Evolutionary conservation across 202 grass and related monocot genomes (phyloP).

Genomic region (Thinopyrum obtusiflorum): DNA sequence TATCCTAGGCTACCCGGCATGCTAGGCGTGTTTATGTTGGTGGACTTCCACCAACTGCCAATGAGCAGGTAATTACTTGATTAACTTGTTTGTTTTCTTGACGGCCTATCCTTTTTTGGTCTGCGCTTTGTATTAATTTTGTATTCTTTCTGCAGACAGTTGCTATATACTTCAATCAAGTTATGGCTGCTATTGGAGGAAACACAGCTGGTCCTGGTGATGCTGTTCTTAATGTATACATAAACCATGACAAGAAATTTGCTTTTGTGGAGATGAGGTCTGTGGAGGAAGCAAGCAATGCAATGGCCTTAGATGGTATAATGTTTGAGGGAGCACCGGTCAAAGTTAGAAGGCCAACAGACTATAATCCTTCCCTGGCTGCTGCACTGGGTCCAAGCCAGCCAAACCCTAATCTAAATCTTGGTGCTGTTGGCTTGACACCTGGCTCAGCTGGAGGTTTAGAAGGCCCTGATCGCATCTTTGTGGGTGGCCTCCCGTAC

Average conservation of each 20-base stretch:
- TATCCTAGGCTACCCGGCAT: constrained; percentile 72
- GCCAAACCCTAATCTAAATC: constrained; percentile 92
- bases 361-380: constrained; percentile 95
- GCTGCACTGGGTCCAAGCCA: constrained; percentile 90
- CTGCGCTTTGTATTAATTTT: background rate
- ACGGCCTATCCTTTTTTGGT: background rate
- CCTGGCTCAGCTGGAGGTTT: constrained; percentile 89
- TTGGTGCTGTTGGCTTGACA: constrained; percentile 85
- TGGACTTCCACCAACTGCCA: constrained; percentile 83
- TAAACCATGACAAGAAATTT: constrained; percentile 99
- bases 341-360: constrained; percentile 87
- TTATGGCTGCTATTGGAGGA: constrained; percentile 92
- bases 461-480: constrained; percentile 94
- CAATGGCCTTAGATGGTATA: constrained; percentile 97
- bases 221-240: constrained; percentile 98
- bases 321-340: constrained; percentile 95
- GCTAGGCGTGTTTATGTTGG: constrained; percentile 96
- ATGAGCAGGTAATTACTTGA: constrained; percentile 61
- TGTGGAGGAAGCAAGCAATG: constrained; percentile 98
- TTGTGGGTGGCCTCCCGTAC: constrained; percentile 92
- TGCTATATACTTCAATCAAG: constrained; percentile 93
- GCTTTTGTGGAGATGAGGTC: constrained; percentile 99
- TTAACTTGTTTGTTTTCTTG: constrained; percentile 3
- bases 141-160: constrained; percentile 57
- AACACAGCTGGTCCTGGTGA: constrained; percentile 98